These are phyloP conservation scores for Microcos paniculata DNA, from an alignment of 345 rosid genomes.

Conservation along the genomic window DNA sequence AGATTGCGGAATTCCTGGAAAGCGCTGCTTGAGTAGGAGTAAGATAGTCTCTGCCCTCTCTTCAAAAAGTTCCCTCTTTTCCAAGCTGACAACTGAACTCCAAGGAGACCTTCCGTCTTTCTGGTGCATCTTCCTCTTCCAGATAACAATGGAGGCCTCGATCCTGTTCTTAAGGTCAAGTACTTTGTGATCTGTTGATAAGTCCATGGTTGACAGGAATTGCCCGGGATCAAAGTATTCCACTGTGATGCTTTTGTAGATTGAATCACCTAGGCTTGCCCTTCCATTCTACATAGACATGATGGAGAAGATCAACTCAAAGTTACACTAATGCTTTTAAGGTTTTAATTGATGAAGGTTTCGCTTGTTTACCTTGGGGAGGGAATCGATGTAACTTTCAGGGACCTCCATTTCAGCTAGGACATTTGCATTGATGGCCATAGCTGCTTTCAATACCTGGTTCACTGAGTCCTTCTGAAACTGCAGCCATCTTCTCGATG, in stretches of 20 bases:
- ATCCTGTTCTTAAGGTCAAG: constrained; percentile 85
- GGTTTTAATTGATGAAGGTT: neutral
- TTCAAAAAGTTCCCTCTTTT: constrained; percentile 92
- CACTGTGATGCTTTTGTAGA: constrained; percentile 82
- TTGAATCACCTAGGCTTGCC: constrained; percentile 87
- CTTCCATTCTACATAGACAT: constrained; percentile 61
- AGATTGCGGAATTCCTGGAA: constrained; percentile 90
- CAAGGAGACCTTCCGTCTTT: constrained; percentile 87
- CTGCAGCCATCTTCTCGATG: constrained; percentile 60
- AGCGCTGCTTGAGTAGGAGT: constrained; percentile 72
- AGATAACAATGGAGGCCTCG: constrained; percentile 90
- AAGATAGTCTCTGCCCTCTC: constrained; percentile 89
- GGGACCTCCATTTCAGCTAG: constrained; percentile 91
- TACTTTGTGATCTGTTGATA: constrained; percentile 81
- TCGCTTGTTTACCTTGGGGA: constrained; percentile 68
- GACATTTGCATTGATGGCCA: constrained; percentile 94
- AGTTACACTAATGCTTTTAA: neutral
- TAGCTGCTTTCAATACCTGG: constrained; percentile 92
- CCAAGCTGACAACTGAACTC: constrained; percentile 89
- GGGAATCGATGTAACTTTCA: constrained; percentile 83
- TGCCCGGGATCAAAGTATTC: constrained; percentile 81
- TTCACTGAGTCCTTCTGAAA: constrained; percentile 92
- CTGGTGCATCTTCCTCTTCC: constrained; percentile 81
- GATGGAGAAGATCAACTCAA: neutral
- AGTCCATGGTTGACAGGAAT: constrained; percentile 70